Conservation (phyloP, 768 basidiomycete species). For the Pleurotus salmoneostramineus region DNA sequence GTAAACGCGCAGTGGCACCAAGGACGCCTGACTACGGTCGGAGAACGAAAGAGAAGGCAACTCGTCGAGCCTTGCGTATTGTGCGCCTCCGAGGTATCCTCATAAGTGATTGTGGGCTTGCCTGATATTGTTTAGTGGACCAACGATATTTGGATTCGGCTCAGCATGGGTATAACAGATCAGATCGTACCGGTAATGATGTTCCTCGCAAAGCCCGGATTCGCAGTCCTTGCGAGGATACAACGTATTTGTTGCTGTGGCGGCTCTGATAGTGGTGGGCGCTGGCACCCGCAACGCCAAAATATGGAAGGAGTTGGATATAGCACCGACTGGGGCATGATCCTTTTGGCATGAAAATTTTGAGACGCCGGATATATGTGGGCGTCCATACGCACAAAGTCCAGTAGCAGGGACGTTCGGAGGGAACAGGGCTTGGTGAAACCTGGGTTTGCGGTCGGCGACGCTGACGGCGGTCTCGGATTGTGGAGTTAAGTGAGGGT, state of each 20-base stretch:
- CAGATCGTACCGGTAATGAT: neutral
- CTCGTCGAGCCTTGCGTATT: neutral
- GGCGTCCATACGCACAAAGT: neutral
- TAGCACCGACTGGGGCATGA: too few relatives aligned
- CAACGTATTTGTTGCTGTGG: too few relatives aligned
- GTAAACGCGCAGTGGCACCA: neutral
- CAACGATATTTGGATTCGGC: neutral
- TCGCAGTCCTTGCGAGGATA: too few relatives aligned
- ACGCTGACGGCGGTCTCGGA: too few relatives aligned
- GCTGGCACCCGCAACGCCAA: too few relatives aligned
- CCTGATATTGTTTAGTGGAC: neutral
- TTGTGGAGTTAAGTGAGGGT: too few relatives aligned
- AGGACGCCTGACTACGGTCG: neutral
- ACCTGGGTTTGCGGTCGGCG: too few relatives aligned
- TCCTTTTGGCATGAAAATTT: too few relatives aligned
- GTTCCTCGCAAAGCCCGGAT: too few relatives aligned
- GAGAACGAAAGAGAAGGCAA: constrained; percentile 5
- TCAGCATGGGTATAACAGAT: neutral
- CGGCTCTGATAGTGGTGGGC: too few relatives aligned
- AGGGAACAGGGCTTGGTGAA: too few relatives aligned
- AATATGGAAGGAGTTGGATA: too few relatives aligned
- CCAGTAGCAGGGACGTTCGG: neutral
- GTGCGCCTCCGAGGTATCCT: constrained; percentile 6
- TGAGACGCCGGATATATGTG: neutral
- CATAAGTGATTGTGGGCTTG: constrained; percentile 4